Evolutionary conservation across 2,329 filamentous ascomycete genomes (phyloP).

Genomic region (Aspergillus caelatus): DNA sequence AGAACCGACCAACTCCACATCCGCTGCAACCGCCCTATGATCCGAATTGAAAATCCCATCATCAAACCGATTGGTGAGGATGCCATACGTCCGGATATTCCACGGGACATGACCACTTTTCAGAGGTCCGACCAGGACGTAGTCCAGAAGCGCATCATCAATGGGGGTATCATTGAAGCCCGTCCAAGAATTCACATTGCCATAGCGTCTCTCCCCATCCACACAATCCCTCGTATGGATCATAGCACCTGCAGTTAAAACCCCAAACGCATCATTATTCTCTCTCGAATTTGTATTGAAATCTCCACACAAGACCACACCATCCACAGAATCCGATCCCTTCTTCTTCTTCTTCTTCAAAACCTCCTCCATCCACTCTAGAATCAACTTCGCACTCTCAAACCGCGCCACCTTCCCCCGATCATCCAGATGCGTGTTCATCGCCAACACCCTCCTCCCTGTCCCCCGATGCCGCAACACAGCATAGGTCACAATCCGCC

Average conservation of each 20-base stretch:
- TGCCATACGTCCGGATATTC: neutral
- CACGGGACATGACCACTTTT: neutral
- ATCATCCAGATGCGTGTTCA: constrained; percentile 2
- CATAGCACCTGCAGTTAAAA: neutral
- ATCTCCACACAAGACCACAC: neutral
- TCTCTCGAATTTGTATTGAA: neutral
- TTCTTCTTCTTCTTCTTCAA: neutral
- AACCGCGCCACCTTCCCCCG: neutral
- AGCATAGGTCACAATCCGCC: neutral
- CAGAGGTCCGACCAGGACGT: neutral
- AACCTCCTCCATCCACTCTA: neutral
- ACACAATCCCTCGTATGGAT: neutral
- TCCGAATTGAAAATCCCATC: constrained; percentile 2
- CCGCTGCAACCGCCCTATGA: neutral
- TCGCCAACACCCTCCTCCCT: neutral
- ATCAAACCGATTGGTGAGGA: constrained; percentile 1
- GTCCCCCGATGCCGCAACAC: neutral
- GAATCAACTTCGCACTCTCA: constrained; percentile 5
- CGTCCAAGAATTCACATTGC: constrained; percentile 1
- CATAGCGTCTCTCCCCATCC: constrained; percentile 3
- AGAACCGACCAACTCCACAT: constrained; percentile 1
- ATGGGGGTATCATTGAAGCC: constrained; percentile 1
- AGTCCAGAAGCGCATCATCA: constrained; percentile 2
- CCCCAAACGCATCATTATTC: neutral
- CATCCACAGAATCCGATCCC: neutral